Conservation (phyloP, 129 eudicot species). For the Cynara cardunculus region DNA sequence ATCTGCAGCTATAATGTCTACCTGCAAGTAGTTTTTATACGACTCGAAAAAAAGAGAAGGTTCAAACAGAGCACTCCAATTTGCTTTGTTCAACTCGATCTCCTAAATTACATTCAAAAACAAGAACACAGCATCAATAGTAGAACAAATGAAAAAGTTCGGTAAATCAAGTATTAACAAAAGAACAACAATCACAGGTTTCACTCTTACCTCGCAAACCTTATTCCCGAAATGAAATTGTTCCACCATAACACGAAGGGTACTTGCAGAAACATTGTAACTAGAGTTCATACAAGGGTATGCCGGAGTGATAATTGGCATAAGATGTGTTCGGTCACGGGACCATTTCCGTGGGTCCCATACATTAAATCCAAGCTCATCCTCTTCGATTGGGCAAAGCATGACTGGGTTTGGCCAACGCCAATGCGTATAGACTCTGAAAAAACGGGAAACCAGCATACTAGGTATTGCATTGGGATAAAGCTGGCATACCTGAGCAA, state of each 20-base stretch:
- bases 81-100: constrained; percentile 37
- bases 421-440: constrained; percentile 41
- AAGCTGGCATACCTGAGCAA: constrained; percentile 50
- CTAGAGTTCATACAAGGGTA: constrained; percentile 48
- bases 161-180: constrained; percentile 1
- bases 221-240: constrained; percentile 36
- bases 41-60: constrained; percentile 41
- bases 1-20: constrained; percentile 37
- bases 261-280: constrained; percentile 43
- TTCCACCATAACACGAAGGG: constrained; percentile 41
- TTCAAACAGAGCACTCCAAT: constrained; percentile 42
- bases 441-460: constrained; percentile 50
- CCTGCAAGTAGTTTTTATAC: constrained; percentile 43
- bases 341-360: constrained; percentile 34
- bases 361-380: constrained; percentile 34
- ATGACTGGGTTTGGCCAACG: constrained; percentile 50
- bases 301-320: constrained; percentile 43
- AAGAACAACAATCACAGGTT: neutral
- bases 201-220: constrained; percentile 34
- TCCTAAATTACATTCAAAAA: constrained; percentile 26
- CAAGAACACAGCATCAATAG: constrained; percentile 12
- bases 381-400: constrained; percentile 41
- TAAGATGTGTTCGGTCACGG: constrained; percentile 36
- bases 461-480: constrained; percentile 48
- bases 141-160: neutral